phyloP scores from a whole-genome alignment of 805 yeast species.

The Metschnikowia picachoensis region DNA sequence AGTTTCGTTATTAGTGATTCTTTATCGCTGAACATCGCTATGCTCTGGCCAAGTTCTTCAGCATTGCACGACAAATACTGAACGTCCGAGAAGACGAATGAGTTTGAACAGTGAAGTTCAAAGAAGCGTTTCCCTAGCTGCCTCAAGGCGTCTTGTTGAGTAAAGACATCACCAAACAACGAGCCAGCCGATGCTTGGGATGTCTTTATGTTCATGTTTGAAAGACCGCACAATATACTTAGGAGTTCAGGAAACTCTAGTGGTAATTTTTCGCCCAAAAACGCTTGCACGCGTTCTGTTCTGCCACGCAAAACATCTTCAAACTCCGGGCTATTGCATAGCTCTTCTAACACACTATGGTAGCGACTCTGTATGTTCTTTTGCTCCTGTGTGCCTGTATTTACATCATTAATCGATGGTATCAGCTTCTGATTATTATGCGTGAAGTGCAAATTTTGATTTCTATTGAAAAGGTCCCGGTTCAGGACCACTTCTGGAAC shows the following conservation, averaged over 20 bases:
- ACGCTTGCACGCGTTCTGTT: conserved; percentile 20
- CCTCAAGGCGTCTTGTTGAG: conserved; percentile 21
- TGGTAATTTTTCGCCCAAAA: conserved; percentile 24
- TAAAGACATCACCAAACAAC: conserved; percentile 4
- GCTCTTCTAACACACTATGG: conserved; percentile 6
- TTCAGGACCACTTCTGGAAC: conserved; percentile 20
- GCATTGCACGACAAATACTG: conserved; percentile 28
- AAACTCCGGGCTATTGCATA: conserved; percentile 9
- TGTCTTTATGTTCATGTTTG: conserved; percentile 19
- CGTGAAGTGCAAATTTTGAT: conserved; percentile 11
- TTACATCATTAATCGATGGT: conserved; percentile 1
- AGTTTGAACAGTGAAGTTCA: conserved; percentile 21
- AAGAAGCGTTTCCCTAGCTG: conserved; percentile 25
- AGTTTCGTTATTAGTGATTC: conserved; percentile 21
- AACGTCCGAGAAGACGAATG: conserved; percentile 27
- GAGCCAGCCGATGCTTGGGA: conserved; percentile 10
- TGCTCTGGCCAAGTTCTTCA: conserved; percentile 25
- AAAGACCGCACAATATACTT: conserved; percentile 28
- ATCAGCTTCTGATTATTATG: conserved; percentile 6
- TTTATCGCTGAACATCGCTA: conserved; percentile 21
- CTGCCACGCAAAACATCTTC: conserved; percentile 10
- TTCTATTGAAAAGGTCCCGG: conserved; percentile 20
- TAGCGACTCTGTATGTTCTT: conserved; percentile 5
- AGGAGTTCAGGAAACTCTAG: conserved; percentile 25
- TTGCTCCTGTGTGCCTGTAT: neutral